phyloP scores from a whole-genome alignment of 2,329 filamentous ascomycete genomes.

The Trichoderma breve region DNA sequence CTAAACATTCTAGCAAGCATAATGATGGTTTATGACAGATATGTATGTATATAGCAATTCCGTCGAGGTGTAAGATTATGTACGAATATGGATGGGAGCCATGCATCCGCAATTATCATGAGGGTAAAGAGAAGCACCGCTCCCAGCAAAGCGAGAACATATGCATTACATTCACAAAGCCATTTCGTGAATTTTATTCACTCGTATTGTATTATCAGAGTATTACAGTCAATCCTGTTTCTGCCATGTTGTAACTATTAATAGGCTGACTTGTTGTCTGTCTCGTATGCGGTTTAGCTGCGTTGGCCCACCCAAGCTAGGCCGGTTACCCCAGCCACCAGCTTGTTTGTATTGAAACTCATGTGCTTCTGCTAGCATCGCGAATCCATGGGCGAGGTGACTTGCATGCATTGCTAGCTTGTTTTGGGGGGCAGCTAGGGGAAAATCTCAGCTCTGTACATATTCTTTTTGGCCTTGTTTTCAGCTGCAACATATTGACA shows the following conservation, averaged over 20 bases:
- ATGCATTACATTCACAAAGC: not conserved
- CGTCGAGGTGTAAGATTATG: not conserved
- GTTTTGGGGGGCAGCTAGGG: not conserved
- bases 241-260: no score
- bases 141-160: not conserved
- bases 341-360: constrained; percentile 15
- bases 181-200: not conserved
- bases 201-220: not conserved
- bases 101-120: not conserved
- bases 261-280: not conserved
- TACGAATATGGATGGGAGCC: not conserved
- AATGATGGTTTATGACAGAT: not conserved
- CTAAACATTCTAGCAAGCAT: not conserved
- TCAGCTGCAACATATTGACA: not conserved
- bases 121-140: not conserved
- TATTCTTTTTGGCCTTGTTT: not conserved
- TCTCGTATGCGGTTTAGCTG: not conserved
- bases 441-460: not conserved
- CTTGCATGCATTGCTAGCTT: not conserved
- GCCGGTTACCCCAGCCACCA: constrained; percentile 15
- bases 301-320: not conserved
- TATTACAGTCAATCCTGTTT: not conserved
- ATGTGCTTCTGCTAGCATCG: not conserved
- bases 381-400: not conserved
- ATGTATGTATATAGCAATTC: not conserved